Evolutionary conservation across 305 asterid genomes (phyloP), one percentile per base, ranked within the genome.

Genomic region (Fraxinus sp.): DNA sequence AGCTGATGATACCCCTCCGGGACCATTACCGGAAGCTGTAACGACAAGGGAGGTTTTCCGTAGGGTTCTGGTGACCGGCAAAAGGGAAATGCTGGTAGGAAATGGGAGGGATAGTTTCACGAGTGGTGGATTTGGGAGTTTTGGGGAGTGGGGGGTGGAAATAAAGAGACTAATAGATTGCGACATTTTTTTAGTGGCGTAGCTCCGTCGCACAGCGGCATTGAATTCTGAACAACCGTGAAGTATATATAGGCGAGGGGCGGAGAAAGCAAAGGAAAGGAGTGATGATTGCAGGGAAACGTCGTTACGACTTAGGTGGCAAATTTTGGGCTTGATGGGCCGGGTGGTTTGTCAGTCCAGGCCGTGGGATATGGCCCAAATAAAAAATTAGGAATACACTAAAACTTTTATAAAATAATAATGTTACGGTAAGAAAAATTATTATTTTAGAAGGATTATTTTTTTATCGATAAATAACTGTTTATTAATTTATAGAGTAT

Each of bases 1-100:
- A 62, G 81, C 73, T 22, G 92, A 86, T 33, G 78, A 49, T 1
- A 41, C 79, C 41, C 80, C 86, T 22, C 92, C 88, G 1, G 83
- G 49, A 37, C 97, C 97, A 86, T 95, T 95, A 0, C 77, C 86
- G 37, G 97, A 88, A 14, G 97, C 93, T 84, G 79, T 87, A 32
- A 90, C 39, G 64, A 49, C 71, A 14, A 91, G 78, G 5, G 87
- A 22, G 78, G 78, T 14, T 82, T 73, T 57, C 68, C 55, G 78
- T 81, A 79, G 86, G 86, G 11, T 80, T 86, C 80, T 85, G 46
- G 44, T 11, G 39, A 28, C 20, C 36, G 18, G 39, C n/a, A 68
- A 68, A 14, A 68, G 74, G 36, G 74, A 28, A 68, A 30, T 68
- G n/a, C 37, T 6, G 37, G 74, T 1, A 7, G 70, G 70, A 59